Evolutionary conservation across 805 yeast species (phyloP), one percentile per base, ranked within the genome.

Genomic region (Metschnikowia gelsemii): DNA sequence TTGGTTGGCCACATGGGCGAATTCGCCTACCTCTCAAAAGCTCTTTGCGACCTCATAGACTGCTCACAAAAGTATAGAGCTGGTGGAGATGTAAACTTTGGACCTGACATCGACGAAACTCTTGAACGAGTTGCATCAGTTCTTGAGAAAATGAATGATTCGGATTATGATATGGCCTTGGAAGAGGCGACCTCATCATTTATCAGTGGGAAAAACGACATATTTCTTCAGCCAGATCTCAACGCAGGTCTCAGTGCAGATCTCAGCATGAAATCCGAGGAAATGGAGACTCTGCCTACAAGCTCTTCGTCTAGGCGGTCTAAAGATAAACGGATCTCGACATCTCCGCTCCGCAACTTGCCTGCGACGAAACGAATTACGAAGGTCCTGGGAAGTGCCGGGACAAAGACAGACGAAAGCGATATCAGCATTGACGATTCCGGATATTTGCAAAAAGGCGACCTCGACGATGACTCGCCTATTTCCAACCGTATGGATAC

Each of bases 351-450:
- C 33, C 51, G 50, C 24, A 36, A 41, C 13, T 30, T 32, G 4
- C 45, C 47, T 2, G 43, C 48, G 2, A 24, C 38, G 14, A 38
- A 47, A 11, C 37, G 50, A 3, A 33, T 23, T n/a, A 32, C 26
- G n/a, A 11, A 13, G 6, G 30, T 13, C 25, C 9, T 7, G 16
- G 30, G 18, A 9, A 40, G 40, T 6, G 16, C 13, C 7, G 28
- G 23, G 11, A 3, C 13, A 12, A 12, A 25, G 21, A n/a, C 32
- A 27, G 29, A 49, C 11, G 68, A 63, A 17, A 59, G 67, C 40
- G 70, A 65, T 45, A 27, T 52, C 18, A 65, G 68, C 36, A 49
- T 61, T 44, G 68, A 64, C 34, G 64, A 58, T 11, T 52, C 59
- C 3, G 51, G 49, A 7, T 49, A 54, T 17, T 27, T 32, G n/a